These are phyloP conservation scores for Erodium maritimum DNA, from an alignment of 345 rosid species.

Conservation along the genomic window DNA sequence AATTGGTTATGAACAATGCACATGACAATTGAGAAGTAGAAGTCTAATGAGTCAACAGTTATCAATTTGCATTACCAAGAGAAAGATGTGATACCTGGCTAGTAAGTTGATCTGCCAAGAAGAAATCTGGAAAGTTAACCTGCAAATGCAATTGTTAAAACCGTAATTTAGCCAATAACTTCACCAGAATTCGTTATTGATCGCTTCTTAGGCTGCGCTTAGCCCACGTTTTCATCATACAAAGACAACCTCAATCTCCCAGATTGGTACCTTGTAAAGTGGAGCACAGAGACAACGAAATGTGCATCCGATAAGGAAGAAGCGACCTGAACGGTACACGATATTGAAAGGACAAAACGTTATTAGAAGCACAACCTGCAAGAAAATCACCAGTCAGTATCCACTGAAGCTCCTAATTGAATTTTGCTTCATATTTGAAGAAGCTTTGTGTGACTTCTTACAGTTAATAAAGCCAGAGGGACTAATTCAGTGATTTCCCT, in stretches of 20 bases:
- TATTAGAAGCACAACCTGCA: slow-evolving; percentile 34
- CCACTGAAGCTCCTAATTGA: too few relatives aligned
- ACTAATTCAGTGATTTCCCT: slow-evolving; percentile 52
- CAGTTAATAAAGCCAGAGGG: slow-evolving; percentile 49
- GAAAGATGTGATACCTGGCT: slow-evolving; percentile 43
- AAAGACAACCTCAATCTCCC: too few relatives aligned
- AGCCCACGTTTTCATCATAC: too few relatives aligned
- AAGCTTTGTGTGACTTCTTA: slow-evolving; percentile 15
- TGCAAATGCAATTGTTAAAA: slow-evolving; percentile 9
- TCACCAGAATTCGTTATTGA: not conserved
- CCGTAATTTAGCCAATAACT: not conserved
- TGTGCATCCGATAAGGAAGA: slow-evolving; percentile 33
- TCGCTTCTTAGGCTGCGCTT: not conserved
- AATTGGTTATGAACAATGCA: too few relatives aligned
- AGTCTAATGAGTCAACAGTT: too few relatives aligned
- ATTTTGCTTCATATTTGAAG: too few relatives aligned
- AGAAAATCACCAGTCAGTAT: not conserved
- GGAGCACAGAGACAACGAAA: slow-evolving; percentile 52
- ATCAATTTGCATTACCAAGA: slow-evolving; percentile 38
- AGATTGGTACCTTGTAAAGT: slow-evolving; percentile 49
- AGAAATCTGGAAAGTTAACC: slow-evolving; percentile 75
- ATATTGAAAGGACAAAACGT: slow-evolving; percentile 58
- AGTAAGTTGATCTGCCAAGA: slow-evolving; percentile 76
- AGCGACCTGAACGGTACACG: slow-evolving; percentile 53
- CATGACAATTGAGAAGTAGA: too few relatives aligned